A percentile compares a stretch with the other conserved stretches of the same genome.
Conservation (phyloP, 208 protist species). For the Leishmania tropica region DNA sequence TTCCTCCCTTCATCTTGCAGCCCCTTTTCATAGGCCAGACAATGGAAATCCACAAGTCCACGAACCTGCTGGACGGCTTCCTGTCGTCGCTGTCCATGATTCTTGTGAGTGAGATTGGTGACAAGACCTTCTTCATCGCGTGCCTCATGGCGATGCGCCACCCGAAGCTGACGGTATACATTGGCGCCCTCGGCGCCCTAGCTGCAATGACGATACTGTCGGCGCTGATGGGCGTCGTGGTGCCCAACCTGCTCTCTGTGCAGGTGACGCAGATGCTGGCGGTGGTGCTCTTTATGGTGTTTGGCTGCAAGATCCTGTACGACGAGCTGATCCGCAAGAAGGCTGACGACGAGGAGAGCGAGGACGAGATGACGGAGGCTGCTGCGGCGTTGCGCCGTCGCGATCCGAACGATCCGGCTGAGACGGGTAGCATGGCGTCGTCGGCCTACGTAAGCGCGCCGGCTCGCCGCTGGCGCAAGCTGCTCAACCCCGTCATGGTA, state of each 20-base stretch:
- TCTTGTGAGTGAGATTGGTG: constrained; percentile 93
- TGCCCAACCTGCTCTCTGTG: constrained; percentile 85
- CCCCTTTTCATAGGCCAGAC: constrained; percentile 1
- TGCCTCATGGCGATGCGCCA: constrained; percentile 96
- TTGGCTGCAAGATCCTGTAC: constrained; percentile 89
- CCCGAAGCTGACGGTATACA: constrained; percentile 78
- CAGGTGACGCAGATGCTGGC: constrained; percentile 88
- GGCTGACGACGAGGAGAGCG: constrained; percentile 66
- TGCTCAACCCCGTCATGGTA: constrained; percentile 80
- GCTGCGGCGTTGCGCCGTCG: constrained; percentile 75
- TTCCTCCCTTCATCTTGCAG: not conserved
- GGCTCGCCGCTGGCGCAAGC: constrained; percentile 48
- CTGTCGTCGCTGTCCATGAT: constrained; percentile 92
- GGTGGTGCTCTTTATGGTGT: constrained; percentile 89
- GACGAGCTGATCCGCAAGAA: constrained; percentile 67
- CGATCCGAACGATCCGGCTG: constrained; percentile 65
- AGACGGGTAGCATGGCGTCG: constrained; percentile 54
- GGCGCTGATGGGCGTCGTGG: constrained; percentile 78
- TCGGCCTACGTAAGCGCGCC: constrained; percentile 47
- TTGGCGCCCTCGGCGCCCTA: constrained; percentile 87
- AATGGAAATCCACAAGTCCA: constrained; percentile 23
- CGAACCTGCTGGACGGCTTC: constrained; percentile 67
- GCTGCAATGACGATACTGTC: constrained; percentile 95
- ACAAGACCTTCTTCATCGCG: constrained; percentile 98
- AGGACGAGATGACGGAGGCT: constrained; percentile 91